These are phyloP conservation scores for Cenchrus purpureus DNA, from an alignment of 176 grass and related monocot genomes.

Conservation along the genomic window DNA sequence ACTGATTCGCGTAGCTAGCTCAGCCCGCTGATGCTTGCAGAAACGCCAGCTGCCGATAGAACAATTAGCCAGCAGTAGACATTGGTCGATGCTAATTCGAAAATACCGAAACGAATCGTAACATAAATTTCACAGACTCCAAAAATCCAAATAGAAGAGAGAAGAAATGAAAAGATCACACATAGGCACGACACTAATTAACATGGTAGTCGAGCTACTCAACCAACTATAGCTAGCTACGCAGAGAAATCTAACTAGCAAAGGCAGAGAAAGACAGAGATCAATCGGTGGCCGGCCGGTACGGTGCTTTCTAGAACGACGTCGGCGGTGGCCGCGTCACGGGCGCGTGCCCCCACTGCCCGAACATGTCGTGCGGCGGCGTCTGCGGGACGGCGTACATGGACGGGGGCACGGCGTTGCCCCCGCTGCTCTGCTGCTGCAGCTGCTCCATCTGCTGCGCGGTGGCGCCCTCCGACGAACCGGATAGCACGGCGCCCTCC, in stretches of 20 bases:
- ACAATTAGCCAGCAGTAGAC: neutral
- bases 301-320: constrained; percentile 43
- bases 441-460: constrained; percentile 51
- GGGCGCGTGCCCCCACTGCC: constrained; percentile 66
- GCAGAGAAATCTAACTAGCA: constrained; percentile 26
- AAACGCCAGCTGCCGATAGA: neutral
- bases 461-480: constrained; percentile 48
- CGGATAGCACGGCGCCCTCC: constrained; percentile 52
- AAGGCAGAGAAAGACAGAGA: neutral
- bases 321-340: constrained; percentile 51
- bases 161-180: constrained; percentile 36
- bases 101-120: constrained; percentile 27
- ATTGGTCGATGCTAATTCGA: constrained; percentile 10
- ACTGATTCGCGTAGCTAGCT: neutral
- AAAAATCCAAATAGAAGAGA: neutral
- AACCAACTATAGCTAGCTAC: constrained; percentile 47
- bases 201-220: constrained; percentile 30
- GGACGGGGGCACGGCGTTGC: constrained; percentile 39
- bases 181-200: constrained; percentile 49
- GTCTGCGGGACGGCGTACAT: constrained; percentile 58
- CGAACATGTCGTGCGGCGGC: constrained; percentile 71
- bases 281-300: neutral
- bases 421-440: constrained; percentile 47
- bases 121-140: constrained; percentile 27
- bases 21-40: neutral